Base-by-base conservation (phyloP, 257 asterid genomes). In the Salvia hispanica region DNA sequence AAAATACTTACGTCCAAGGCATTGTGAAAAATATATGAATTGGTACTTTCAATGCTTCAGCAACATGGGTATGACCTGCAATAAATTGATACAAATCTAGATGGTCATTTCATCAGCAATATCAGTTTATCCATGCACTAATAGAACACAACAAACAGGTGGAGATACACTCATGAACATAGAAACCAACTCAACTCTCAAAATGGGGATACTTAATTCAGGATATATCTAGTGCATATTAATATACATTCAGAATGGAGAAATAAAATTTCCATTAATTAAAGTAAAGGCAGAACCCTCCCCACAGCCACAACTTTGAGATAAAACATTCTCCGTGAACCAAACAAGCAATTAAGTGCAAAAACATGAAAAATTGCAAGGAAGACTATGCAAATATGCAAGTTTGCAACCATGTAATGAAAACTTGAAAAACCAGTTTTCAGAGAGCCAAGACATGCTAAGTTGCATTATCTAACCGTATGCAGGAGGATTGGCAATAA, bases 1-100 rank as follows among this genome's bases (percentile, higher is more conserved):
- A 74, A 1, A 64, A 76, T 76, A 80, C 97, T 88, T 85, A 90
- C 97, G 99, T 90, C 99, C 99, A 93, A n/a, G 97, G 99, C 99
- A 93, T 90, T 25, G 99, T 93, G 81, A 93, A 93, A 74, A 93
- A 88, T 80, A 93, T 93, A 72, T 93, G 99, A 72, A 93, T 72
- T 3, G 97, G 97, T 62, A 93, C 51, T 77, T 84, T 79, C 77
- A 93, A 69, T 36, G 97, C 85, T 86, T 93, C 99, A 12, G 99
- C 97, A 52, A 93, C 95, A 85, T 93, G 99, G 56, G 82, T 81
- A 81, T 90, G 96, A 72, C 97, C 97, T 93, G 96, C 80, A 79
- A 45, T 28, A 39, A 53, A 71, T 18, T 42, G 43, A 58, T 64
- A 62, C 46, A 71, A 3, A 53, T 57, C 12, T 42, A 53, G 40